These are phyloP conservation scores for Pistacia integerrima DNA, from an alignment of 345 rosid species.

Conservation along the genomic window DNA sequence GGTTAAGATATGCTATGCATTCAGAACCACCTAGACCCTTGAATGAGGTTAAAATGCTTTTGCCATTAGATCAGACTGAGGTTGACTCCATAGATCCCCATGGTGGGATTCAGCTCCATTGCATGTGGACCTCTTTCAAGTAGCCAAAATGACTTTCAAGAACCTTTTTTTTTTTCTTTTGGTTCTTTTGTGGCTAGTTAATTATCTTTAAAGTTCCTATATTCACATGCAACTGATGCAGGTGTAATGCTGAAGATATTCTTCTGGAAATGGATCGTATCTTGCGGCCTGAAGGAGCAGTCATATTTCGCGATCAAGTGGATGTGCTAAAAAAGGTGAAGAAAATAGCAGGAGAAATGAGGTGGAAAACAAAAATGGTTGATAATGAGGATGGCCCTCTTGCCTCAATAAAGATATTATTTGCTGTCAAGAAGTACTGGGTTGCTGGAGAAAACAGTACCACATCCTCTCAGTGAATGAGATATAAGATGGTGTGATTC, in stretches of 20 bases:
- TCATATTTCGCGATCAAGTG: slow-evolving; percentile 57
- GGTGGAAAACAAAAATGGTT: slow-evolving; percentile 62
- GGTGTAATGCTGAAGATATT: slow-evolving; percentile 55
- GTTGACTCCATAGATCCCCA: not conserved
- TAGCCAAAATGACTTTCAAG: not conserved
- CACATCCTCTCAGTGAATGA: slow-evolving; percentile 21
- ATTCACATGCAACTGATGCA: slow-evolving; percentile 27
- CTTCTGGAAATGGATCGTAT: slow-evolving; percentile 76
- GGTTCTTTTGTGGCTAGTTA: not conserved
- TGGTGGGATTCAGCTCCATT: not conserved
- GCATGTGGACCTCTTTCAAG: not conserved
- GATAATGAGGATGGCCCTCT: slow-evolving; percentile 80
- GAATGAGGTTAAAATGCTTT: not conserved
- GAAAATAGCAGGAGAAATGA: slow-evolving; percentile 49
- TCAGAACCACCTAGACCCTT: not conserved
- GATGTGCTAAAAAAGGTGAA: slow-evolving; percentile 49
- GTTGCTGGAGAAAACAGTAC: slow-evolving; percentile 48
- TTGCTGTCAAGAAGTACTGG: slow-evolving; percentile 67
- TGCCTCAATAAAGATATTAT: slow-evolving; percentile 53
- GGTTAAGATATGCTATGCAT: not conserved
- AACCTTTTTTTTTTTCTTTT: not conserved
- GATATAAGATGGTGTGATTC: not conserved
- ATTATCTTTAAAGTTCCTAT: not conserved
- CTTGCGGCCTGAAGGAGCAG: slow-evolving; percentile 69
- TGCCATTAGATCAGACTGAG: not conserved